Evolutionary conservation across 2,329 filamentous ascomycete species (phyloP).

Genomic region (Pyrenochaeta sp.): DNA sequence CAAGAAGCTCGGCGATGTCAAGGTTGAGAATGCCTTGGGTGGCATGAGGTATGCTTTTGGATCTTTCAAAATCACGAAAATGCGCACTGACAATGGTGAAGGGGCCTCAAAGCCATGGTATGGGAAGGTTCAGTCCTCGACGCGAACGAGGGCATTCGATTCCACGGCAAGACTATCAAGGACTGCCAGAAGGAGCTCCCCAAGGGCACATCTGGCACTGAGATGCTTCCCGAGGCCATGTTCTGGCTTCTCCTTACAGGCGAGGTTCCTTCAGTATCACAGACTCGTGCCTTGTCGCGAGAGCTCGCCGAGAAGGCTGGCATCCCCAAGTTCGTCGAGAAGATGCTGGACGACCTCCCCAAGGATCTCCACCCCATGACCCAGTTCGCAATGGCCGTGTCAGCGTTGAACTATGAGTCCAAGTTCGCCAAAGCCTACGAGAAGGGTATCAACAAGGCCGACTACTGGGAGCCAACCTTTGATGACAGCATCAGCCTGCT

Average conservation of each 20-base stretch:
- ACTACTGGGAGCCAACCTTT: slow-evolving; percentile 99
- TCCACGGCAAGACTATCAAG: slow-evolving; percentile 97
- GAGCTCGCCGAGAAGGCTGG: slow-evolving; percentile 87
- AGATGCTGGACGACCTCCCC: slow-evolving; percentile 91
- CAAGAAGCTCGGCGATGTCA: slow-evolving; percentile 89
- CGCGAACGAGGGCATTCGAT: slow-evolving; percentile 95
- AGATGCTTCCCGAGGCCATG: slow-evolving; percentile 99
- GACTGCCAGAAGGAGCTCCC: slow-evolving; percentile 94
- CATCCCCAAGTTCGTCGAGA: slow-evolving; percentile 82
- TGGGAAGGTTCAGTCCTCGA: slow-evolving; percentile 99
- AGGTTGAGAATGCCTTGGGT: slow-evolving; percentile 91
- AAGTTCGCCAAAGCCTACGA: slow-evolving; percentile 94
- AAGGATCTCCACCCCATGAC: slow-evolving; percentile 96
- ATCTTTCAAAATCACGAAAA: background rate
- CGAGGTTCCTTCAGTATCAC: slow-evolving; percentile 81
- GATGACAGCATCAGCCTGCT: slow-evolving; percentile 93
- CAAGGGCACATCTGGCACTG: slow-evolving; percentile 89
- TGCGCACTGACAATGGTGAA: slow-evolving; percentile 35
- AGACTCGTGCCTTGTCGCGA: slow-evolving; percentile 82
- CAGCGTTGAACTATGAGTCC: slow-evolving; percentile 93
- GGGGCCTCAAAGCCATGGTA: slow-evolving; percentile 94
- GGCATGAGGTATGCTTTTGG: slow-evolving; percentile 76
- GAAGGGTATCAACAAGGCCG: slow-evolving; percentile 87
- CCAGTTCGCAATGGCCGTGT: slow-evolving; percentile 93
- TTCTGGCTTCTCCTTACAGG: slow-evolving; percentile 98